phyloP scores from a whole-genome alignment of 306 rosid genomes.

The Begonia peltatifolia region DNA sequence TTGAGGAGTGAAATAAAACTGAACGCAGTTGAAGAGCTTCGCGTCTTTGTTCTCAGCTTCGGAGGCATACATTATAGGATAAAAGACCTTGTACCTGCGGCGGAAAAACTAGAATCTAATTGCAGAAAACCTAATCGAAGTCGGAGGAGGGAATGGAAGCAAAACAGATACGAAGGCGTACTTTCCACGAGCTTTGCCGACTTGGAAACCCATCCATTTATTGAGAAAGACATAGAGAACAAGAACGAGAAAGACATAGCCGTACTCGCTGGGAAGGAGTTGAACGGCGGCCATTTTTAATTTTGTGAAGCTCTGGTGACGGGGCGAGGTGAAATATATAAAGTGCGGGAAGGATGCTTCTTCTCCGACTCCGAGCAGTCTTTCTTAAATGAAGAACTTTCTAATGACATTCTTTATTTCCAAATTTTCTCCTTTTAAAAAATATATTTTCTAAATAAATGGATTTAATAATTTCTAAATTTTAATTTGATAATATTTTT shows the following conservation, averaged over 20 bases:
- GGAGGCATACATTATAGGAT: conserved; percentile 56
- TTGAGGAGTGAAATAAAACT: conserved; percentile 17
- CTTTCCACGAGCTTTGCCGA: conserved; percentile 61
- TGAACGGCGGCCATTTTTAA: conserved; percentile 23
- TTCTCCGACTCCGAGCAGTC: too few species aligned
- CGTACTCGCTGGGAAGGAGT: conserved; percentile 52
- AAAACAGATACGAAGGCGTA: neutral
- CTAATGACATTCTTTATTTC: too few species aligned
- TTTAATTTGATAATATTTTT: too few species aligned
- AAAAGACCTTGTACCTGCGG: conserved; percentile 48
- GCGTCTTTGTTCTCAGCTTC: conserved; percentile 82
- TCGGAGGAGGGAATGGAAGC: neutral
- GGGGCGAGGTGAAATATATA: neutral
- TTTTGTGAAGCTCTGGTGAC: neutral
- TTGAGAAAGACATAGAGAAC: conserved; percentile 56
- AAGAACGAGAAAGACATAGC: conserved; percentile 48
- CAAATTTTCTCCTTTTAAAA: neutral
- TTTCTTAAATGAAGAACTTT: too few species aligned
- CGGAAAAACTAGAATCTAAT: neutral
- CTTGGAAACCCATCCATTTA: conserved; percentile 41
- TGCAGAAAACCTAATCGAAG: neutral
- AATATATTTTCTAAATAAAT: too few species aligned
- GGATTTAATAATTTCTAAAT: too few species aligned
- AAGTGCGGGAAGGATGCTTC: too few species aligned
- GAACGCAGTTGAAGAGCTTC: conserved; percentile 61